Base-by-base conservation (phyloP, 1,139 yeast species). In the Pichia sp. region DNA sequence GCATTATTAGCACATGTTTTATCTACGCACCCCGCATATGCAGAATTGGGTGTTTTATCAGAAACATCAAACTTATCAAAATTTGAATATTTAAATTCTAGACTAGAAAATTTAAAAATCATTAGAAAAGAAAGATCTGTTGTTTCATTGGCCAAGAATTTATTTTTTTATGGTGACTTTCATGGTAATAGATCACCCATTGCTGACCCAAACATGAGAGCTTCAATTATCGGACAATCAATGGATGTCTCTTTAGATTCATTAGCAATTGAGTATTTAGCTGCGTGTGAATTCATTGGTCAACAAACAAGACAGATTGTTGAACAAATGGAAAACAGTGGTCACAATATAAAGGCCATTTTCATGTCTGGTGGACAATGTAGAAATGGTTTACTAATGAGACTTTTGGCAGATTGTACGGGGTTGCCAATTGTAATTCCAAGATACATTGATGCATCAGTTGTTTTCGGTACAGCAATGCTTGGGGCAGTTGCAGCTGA, bases 291-390 rank as follows among this genome's bases (percentile, higher is more conserved):
- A 68, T 92, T 92, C 62, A 90, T 92, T 66, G 97, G 96, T 48
- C 96, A 89, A 65, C 98, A 92, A 69, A 90, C 97, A 0, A 79
- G 97, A 61, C 98, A 92, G 62, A 92, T 92, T 62, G 82, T 92
- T 34, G 95, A 87, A 56, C 81, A 82, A 51, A 84, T 92, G 86
- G 82, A 80, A 59, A 69, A 74, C 47, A 73, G 84, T 4, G 98
- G 98, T 7, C 96, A 90, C 69, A 59, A 72, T 22, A 79, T 92
- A 54, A 71, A 76, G 36, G 77, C 88, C 42, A 81, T 92, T 53
- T 92, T 83, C 68, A 82, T 92, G 81, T 83, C 95, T 56, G 98
- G 98, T 49, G 97, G 98, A 27, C 98, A 92, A 67, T 89, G 97
- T 67, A 79, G 97, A 64, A 92, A 92, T 67, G 85, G 88, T 20